Evolutionary conservation across 331 rosid species (phyloP), one percentile per base, ranked within the genome.

Genomic region (Malus hybrid): DNA sequence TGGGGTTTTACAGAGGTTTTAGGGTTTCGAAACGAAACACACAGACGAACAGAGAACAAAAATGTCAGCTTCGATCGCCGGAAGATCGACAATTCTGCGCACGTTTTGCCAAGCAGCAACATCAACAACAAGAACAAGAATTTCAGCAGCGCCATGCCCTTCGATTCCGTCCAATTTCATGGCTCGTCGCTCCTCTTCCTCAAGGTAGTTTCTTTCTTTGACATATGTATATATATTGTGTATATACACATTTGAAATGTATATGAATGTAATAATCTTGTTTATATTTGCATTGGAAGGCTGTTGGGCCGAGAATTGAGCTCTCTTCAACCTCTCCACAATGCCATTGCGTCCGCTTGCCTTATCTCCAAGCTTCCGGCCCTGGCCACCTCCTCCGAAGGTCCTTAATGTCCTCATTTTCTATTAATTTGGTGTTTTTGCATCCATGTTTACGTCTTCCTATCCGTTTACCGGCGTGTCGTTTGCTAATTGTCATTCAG

Each of bases 281-380:
- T 7, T 68, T 62, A 31, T 63, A 67, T 31, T 32, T 54, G 31
- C 6, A 20, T 46, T 33, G 62, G 10, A 61, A 83, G 89, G 84
- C 63, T 80, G 61, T n/a, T 85, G 52, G 80, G 88, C 42, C 81
- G 93, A 77, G 86, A 89, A 78, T 79, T 89, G 83, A 70, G 85
- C 84, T 82, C 85, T 63, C 78, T 82, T 69, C 82, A 71, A 70
- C 93, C 84, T 19, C 68, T 81, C 48, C 85, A 83, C 71, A 69
- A 65, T 24, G 84, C 83, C 48, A 79, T 85, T 76, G 84, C 87
- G 31, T 87, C 83, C 8, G 86, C 85, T 60, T 80, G 84, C 84
- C 86, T 86, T 16, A 88, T 86, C 72, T 81, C 93, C 73, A 87
- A 81, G 83, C 86, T 86, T 39, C 90, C 86, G 62, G 61, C 54